Evolutionary conservation across 345 rosid genomes (phyloP).

Genomic region (Gossypium herbaceum): DNA sequence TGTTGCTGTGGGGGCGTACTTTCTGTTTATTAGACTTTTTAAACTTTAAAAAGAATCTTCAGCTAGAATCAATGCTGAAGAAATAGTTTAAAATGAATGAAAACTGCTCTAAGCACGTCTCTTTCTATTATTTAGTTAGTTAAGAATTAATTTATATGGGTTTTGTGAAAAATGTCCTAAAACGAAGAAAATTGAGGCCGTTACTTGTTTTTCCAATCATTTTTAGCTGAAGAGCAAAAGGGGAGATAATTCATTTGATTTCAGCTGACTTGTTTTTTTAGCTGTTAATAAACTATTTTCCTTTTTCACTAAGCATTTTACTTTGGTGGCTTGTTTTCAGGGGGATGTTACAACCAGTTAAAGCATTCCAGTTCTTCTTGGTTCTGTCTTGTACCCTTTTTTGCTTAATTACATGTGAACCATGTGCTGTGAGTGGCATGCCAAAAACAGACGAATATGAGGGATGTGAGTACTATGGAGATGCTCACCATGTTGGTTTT

Average conservation of each 20-base stretch:
- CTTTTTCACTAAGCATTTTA: not conserved
- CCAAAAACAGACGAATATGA: conserved; percentile 39
- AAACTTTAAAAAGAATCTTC: not conserved
- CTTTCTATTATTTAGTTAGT: not conserved
- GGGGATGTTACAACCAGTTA: conserved; percentile 37
- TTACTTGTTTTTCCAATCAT: not conserved
- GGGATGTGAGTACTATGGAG: conserved; percentile 38
- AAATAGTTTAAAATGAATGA: not conserved
- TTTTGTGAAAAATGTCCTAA: not conserved
- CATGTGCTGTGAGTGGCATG: conserved; percentile 38
- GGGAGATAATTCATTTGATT: not conserved
- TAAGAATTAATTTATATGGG: not conserved
- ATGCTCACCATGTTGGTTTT: conserved; percentile 25
- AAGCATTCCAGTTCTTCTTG: conserved; percentile 38
- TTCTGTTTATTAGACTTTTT: not conserved
- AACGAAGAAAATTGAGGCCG: not conserved
- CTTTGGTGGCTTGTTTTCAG: conserved; percentile 35
- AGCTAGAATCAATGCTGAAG: not conserved
- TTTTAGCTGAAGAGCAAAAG: not conserved
- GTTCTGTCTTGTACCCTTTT: conserved; percentile 54
- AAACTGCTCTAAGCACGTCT: not conserved
- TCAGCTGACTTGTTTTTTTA: not conserved
- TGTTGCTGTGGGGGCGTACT: not conserved
- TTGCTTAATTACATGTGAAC: conserved; percentile 35
- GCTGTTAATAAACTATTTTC: not conserved